Evolutionary conservation across 371 early-diverging fungal genomes (phyloP).

Genomic region (Rhizomucor pusillus): DNA sequence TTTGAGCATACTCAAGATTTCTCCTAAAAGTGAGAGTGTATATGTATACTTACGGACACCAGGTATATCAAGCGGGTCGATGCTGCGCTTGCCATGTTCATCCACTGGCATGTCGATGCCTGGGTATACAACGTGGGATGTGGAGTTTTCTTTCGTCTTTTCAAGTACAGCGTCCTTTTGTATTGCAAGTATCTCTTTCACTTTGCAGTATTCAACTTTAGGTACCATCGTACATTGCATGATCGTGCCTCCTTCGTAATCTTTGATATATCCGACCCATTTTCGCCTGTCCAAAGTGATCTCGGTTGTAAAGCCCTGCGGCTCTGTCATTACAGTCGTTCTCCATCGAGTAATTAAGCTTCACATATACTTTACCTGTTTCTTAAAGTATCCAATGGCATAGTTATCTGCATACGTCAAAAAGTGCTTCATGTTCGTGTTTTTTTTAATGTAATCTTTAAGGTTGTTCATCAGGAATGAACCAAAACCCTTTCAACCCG

Average conservation of each 20-base stretch:
- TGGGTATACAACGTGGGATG: slow-evolving; percentile 75
- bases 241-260: slow-evolving; percentile 99
- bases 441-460: slow-evolving; percentile 82
- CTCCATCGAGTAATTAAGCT: not conserved
- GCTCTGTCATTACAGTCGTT: not conserved
- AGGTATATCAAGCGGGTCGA: slow-evolving; percentile 63
- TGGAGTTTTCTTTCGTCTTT: slow-evolving; percentile 73
- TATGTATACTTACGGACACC: slow-evolving; percentile 78
- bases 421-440: slow-evolving; percentile 79
- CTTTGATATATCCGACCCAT: slow-evolving; percentile 99
- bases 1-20: too few relatives aligned
- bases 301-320: slow-evolving; percentile 94
- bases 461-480: slow-evolving; percentile 91
- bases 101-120: slow-evolving; percentile 71
- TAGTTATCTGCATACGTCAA: slow-evolving; percentile 99
- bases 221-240: slow-evolving; percentile 82
- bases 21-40: too few relatives aligned
- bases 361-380: slow-evolving; percentile 73
- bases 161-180: slow-evolving; percentile 80
- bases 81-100: slow-evolving; percentile 43
- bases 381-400: slow-evolving; percentile 99
- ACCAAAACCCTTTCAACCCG: slow-evolving; percentile 80
- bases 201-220: slow-evolving; percentile 55
- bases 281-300: slow-evolving; percentile 87
- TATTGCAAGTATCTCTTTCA: slow-evolving; percentile 55